These are phyloP conservation scores for Populus simonii DNA, from an alignment of 345 rosid genomes.

Conservation along the genomic window DNA sequence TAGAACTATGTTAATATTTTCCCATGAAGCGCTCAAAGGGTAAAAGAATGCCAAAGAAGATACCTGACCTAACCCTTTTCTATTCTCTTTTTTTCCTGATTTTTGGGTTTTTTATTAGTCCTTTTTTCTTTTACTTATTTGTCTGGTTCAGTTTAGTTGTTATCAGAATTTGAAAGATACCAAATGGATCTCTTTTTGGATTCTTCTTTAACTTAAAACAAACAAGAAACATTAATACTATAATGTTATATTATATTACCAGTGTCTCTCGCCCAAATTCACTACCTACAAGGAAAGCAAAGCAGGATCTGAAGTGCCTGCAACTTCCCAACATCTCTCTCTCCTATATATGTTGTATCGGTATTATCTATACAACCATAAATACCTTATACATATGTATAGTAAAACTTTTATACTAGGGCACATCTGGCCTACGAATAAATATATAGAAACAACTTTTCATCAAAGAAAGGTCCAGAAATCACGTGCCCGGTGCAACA, in stretches of 20 bases:
- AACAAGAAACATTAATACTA: background rate
- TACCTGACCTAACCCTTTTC: background rate
- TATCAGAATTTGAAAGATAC: background rate
- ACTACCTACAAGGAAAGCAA: background rate
- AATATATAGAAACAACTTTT: conserved; percentile 3
- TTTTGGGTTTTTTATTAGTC: too few species aligned
- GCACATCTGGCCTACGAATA: conserved; percentile 8
- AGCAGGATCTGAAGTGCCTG: background rate
- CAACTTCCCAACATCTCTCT: background rate
- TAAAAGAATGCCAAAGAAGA: background rate
- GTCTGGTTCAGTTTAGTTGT: background rate
- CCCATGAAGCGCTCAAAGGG: background rate
- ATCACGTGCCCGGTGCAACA: conserved; percentile 44
- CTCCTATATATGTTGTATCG: background rate
- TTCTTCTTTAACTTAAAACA: background rate
- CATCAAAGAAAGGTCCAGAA: conserved; percentile 30
- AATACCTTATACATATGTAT: background rate
- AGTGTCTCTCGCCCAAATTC: background rate
- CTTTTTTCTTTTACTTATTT: background rate
- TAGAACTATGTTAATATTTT: background rate
- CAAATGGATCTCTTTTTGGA: background rate
- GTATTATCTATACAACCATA: background rate
- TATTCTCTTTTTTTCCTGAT: background rate
- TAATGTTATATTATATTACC: background rate
- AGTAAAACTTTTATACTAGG: background rate